Conservation (phyloP, 768 basidiomycete genomes). For the Phanerodontia chrysosporium region DNA sequence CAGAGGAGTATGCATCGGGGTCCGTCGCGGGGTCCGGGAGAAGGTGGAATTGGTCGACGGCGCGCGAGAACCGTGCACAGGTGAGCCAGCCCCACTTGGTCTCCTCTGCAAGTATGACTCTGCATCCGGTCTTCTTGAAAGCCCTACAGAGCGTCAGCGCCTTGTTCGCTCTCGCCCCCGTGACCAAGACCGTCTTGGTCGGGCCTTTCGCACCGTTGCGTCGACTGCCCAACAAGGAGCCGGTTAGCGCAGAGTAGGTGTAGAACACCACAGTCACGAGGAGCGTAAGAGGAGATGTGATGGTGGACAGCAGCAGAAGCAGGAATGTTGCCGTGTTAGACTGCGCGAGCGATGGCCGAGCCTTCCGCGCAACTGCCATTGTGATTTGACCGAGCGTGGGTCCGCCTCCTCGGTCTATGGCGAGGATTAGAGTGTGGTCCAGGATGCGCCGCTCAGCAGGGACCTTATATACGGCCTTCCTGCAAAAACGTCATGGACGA, state of each 20-base stretch:
- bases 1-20: background rate
- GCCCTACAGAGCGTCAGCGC: conserved; percentile 11
- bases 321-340: conserved; percentile 4
- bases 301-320: background rate
- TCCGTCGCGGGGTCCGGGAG: conserved; percentile 3
- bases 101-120: conserved; percentile 13
- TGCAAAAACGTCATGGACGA: background rate
- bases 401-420: background rate
- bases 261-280: background rate
- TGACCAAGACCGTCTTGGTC: conserved; percentile 10
- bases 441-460: background rate
- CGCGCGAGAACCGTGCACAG: conserved; percentile 12
- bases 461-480: background rate
- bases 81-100: conserved; percentile 10
- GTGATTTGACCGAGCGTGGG: background rate
- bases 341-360: conserved; percentile 5
- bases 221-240: background rate
- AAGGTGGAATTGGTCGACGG: conserved; percentile 6
- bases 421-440: background rate
- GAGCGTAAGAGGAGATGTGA: background rate
- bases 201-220: background rate
- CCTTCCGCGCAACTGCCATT: background rate
- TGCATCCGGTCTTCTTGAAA: conserved; percentile 11
- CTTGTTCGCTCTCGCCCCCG: conserved; percentile 12
- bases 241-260: background rate